Percentiles rank a stretch among this genome's conserved stretches.
phyloP scores from a whole-genome alignment of 768 basidiomycete genomes.

The Trametes coccinea region DNA sequence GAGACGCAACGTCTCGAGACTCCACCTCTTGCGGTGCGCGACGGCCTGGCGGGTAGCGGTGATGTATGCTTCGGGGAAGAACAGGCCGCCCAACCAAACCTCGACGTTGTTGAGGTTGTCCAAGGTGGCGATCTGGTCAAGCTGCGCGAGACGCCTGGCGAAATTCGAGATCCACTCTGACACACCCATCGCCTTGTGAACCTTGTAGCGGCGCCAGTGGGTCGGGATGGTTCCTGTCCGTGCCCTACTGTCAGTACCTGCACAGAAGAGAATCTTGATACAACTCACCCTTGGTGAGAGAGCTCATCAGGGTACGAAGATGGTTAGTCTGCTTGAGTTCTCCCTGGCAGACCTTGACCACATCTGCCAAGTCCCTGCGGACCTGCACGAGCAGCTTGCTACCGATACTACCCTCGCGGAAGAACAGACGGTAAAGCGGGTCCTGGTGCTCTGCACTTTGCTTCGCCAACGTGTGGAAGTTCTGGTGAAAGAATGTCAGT shows the following conservation, averaged over 20 bases:
- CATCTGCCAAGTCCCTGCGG: slow-evolving; percentile 75
- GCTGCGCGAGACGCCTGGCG: slow-evolving; percentile 75
- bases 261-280: not conserved
- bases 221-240: slow-evolving; percentile 76
- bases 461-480: slow-evolving; percentile 62
- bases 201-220: slow-evolving; percentile 90
- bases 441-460: slow-evolving; percentile 73
- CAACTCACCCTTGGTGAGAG: slow-evolving; percentile 78
- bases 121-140: slow-evolving; percentile 66
- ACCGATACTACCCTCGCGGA: slow-evolving; percentile 83
- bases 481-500: slow-evolving; percentile 38
- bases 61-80: slow-evolving; percentile 96
- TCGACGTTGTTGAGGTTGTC: slow-evolving; percentile 68
- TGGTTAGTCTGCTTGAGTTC: slow-evolving; percentile 95
- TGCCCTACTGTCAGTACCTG: not conserved
- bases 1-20: slow-evolving; percentile 83
- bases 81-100: slow-evolving; percentile 92
- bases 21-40: slow-evolving; percentile 90
- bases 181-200: slow-evolving; percentile 77
- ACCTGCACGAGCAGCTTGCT: slow-evolving; percentile 77
- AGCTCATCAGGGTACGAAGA: slow-evolving; percentile 86
- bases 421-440: slow-evolving; percentile 87
- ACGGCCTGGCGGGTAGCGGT: slow-evolving; percentile 96
- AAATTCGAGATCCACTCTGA: slow-evolving; percentile 87
- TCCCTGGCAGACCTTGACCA: slow-evolving; percentile 84